phyloP scores from a whole-genome alignment of 225 moss, liverwort and hornwort species.

The Marchantia polymorpha region DNA sequence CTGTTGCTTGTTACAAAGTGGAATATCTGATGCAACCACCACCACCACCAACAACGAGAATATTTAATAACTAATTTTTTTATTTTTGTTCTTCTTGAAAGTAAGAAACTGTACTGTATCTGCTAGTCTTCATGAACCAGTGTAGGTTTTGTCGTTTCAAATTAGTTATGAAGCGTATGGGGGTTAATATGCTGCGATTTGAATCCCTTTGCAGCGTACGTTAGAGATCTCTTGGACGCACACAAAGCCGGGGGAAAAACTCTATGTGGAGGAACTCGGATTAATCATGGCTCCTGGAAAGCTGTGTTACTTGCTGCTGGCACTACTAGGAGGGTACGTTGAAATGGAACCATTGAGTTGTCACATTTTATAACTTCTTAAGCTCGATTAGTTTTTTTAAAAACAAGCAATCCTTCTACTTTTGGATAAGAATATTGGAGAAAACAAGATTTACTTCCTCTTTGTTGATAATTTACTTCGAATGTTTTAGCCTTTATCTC shows the following conservation, averaged over 20 bases:
- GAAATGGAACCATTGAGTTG: not conserved
- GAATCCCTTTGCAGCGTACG: slow-evolving; percentile 53
- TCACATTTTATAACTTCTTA: not conserved
- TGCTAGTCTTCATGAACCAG: no score
- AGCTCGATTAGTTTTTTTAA: not conserved
- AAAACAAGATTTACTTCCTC: no score
- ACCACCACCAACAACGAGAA: no score
- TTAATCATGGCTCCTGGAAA: slow-evolving; percentile 61
- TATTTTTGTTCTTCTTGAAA: no score
- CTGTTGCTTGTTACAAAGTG: no score
- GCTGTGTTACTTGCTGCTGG: slow-evolving; percentile 74
- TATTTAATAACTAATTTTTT: no score
- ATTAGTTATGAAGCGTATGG: not conserved
- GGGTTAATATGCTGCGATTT: not conserved
- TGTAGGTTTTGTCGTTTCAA: slow-evolving; percentile 2
- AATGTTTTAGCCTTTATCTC: not conserved
- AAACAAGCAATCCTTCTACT: not conserved
- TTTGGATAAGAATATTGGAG: not conserved
- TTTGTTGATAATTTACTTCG: not conserved
- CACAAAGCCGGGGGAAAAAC: slow-evolving; percentile 54
- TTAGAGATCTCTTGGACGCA: slow-evolving; percentile 60
- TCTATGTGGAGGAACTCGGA: slow-evolving; percentile 51
- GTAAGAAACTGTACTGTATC: no score
- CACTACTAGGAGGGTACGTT: slow-evolving; percentile 26
- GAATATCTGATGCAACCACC: no score